These are phyloP conservation scores for Xerocomellus intermedius DNA, from an alignment of 768 basidiomycete genomes.

Conservation along the genomic window DNA sequence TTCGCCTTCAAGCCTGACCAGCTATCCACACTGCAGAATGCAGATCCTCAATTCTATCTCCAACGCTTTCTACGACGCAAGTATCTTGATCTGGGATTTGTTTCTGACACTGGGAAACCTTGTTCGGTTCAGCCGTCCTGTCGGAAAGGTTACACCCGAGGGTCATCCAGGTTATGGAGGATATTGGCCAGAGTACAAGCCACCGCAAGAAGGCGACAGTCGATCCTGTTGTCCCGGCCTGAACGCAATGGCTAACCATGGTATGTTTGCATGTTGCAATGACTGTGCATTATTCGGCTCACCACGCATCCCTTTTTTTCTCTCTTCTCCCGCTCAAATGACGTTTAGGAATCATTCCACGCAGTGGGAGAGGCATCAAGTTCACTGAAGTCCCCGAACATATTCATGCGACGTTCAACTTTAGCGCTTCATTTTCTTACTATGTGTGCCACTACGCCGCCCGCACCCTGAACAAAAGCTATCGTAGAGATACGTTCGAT, in stretches of 20 bases:
- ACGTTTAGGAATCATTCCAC: constrained; percentile 43
- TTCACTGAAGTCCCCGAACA: constrained; percentile 43
- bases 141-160: constrained; percentile 52
- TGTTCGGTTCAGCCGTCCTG: constrained; percentile 27
- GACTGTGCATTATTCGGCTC: not conserved
- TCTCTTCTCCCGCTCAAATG: not conserved
- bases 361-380: constrained; percentile 63
- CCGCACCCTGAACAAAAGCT: constrained; percentile 52
- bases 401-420: constrained; percentile 63
- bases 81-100: constrained; percentile 12
- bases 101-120: constrained; percentile 15
- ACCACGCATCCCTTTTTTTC: not conserved
- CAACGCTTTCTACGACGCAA: not conserved
- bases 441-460: constrained; percentile 63
- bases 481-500: constrained; percentile 57
- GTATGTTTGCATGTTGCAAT: constrained; percentile 53
- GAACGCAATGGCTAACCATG: constrained; percentile 81
- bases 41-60: constrained; percentile 6
- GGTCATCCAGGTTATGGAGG: constrained; percentile 57
- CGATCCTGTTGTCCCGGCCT: constrained; percentile 69
- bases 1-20: not conserved
- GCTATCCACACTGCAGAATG: constrained; percentile 1
- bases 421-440: constrained; percentile 60
- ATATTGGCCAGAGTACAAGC: constrained; percentile 64
- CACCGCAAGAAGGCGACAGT: constrained; percentile 62